Evolutionary conservation across 139 green algal genomes (phyloP), one percentile per base, ranked within the genome.

Genomic region (Chlorella sp.): DNA sequence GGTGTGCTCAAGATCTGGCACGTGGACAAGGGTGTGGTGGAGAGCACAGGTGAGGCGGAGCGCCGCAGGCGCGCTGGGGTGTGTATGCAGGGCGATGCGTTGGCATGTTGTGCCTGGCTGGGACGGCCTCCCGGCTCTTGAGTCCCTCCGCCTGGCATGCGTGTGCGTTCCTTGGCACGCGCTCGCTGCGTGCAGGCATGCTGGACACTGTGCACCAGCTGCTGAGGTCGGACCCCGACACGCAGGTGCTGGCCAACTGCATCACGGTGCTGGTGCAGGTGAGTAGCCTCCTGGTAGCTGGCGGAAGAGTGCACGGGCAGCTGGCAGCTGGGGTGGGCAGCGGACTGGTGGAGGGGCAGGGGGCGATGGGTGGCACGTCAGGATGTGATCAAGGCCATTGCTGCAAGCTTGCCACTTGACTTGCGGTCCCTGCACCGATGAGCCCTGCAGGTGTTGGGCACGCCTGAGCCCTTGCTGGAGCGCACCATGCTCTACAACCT

Each of bases 1-100:
- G 94, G 94, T 1, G 93, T 97, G 35, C 80, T 98, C 32, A 96
- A 96, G 74, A 87, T 96, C 3, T 89, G 91, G 67, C 80, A 94
- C 66, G 82, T 96, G 26, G 89, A 92, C 67, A 30, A 76, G 1
- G 36, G n/a, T 2, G 74, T 80, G 3, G 84, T 89, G 26, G 31
- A 70, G 29, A 59, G 69, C 73, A 69, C 35, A 32, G 68, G 82
- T 76, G 74, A 72, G 42, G 42, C 23, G 36, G 3, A 3, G 29
- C 36, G 62, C 55, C 6, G 55, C 55, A n/a, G 23, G 42, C 42
- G 10, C 42, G 42, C 10, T 17, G 17, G 42, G 42, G 42, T 10
- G 10, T 26, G 42, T 10, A 10, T 26, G 42, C 42, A 10, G 17
- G 42, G 42, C 42, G 10, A 17, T 10, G 42, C 10, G 42, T 55